Evolutionary conservation across 1,139 yeast species (phyloP), one percentile per base, ranked within the genome.

Genomic region (Candida frijolesensis): DNA sequence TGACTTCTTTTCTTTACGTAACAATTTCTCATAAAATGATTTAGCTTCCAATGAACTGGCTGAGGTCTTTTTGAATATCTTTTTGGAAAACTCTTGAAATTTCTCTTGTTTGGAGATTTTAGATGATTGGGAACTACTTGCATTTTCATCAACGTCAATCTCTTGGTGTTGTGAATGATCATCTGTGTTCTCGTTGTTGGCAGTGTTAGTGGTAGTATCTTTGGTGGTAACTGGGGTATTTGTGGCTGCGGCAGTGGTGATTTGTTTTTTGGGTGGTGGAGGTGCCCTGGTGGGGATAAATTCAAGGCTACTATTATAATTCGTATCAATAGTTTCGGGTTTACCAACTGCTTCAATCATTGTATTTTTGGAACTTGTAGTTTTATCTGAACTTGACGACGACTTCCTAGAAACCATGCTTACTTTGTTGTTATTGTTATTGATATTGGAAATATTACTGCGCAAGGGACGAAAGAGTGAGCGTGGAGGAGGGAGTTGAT

Each of bases 221-320:
- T 19, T 19, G 22, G 22, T 4, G 22, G 22, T 19, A 19, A 4
- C 22, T 19, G 22, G 22, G 22, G 22, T 19, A 19, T 19, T 19
- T 19, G 22, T 19, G 22, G 22, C 22, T 19, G 22, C 22, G 22
- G 22, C 3, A 19, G 19, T 34, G 7, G 38, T 37, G 12, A 30
- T 12, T 38, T 25, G 30, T 44, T 45, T 42, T 22, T 14, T 25
- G 10, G 49, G 49, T 15, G 49, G 44, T 29, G 49, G 49, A 7
- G 45, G 41, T 10, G 49, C 39, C 8, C 49, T 19, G 2, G 41
- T 29, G 2, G 49, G 49, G 12, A 46, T 41, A 40, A 46, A 46
- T 11, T 40, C 49, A 12, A 10, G 40, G 10, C 33, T 33, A 22
- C 41, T 37, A 15, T 42, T 41, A 22, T 41, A 37, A 22, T 25